Evolutionary conservation across 1,284 basidiomycete species (phyloP).

Genomic region (Filobasidium uniguttulatum): DNA sequence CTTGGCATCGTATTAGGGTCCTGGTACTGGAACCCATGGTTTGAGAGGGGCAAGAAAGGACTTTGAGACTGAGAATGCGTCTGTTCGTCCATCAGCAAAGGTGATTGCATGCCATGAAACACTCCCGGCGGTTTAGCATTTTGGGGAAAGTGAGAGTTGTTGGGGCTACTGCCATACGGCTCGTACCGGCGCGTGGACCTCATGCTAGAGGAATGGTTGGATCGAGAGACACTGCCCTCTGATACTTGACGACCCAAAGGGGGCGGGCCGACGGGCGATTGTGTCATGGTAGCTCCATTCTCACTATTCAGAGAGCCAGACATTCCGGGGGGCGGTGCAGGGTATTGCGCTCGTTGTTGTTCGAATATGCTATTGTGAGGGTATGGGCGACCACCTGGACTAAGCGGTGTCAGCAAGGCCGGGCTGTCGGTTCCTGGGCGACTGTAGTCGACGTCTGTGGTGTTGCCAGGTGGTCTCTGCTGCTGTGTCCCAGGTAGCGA

Average conservation of each 20-base stretch:
- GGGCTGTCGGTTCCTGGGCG: background rate
- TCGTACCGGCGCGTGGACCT: background rate
- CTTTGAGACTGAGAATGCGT: background rate
- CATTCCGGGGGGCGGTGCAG: background rate
- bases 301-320: background rate
- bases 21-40: no score
- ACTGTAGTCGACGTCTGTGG: background rate
- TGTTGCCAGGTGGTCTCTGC: background rate
- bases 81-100: background rate
- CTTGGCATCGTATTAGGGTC: no score
- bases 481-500: background rate
- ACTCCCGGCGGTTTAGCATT: background rate
- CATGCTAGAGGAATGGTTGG: background rate
- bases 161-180: background rate
- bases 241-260: background rate
- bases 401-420: background rate
- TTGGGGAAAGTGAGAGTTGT: background rate
- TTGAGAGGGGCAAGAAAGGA: background rate
- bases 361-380: background rate
- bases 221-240: background rate
- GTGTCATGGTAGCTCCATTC: background rate
- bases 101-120: background rate
- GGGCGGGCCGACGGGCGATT: background rate
- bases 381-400: background rate
- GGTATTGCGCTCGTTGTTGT: constrained; percentile 2